phyloP scores from a whole-genome alignment of 2,329 filamentous ascomycete species.

The Ambrosiella xylebori region DNA sequence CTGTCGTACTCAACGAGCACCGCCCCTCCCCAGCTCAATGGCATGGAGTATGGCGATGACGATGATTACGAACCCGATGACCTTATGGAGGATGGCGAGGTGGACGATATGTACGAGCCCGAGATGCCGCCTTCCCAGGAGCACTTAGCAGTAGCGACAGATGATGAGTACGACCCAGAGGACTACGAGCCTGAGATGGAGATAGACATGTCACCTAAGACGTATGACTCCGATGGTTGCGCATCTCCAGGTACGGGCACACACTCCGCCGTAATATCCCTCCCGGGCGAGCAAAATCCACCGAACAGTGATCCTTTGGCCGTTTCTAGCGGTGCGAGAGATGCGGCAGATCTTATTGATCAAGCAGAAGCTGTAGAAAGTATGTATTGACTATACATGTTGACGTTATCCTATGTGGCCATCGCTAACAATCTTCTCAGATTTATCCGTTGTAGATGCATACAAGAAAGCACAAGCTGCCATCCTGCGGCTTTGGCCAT shows the following conservation, averaged over 20 bases:
- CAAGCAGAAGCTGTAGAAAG: constrained; percentile 2
- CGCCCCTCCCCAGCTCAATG: not conserved
- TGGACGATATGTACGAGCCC: not conserved
- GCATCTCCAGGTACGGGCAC: not conserved
- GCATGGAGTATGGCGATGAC: not conserved
- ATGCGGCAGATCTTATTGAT: not conserved
- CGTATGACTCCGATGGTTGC: constrained; percentile 7
- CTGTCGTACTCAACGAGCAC: no score
- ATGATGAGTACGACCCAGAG: constrained; percentile 8
- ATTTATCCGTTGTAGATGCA: constrained; percentile 20
- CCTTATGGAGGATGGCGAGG: not conserved
- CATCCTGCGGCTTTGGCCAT: constrained; percentile 43
- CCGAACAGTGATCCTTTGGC: not conserved
- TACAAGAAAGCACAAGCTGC: constrained; percentile 47
- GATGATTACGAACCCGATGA: constrained; percentile 2
- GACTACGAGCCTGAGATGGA: constrained; percentile 9
- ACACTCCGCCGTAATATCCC: not conserved
- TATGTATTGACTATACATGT: not conserved
- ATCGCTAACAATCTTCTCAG: not conserved
- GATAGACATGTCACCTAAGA: not conserved
- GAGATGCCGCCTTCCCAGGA: not conserved
- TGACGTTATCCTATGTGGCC: not conserved
- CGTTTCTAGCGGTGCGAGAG: not conserved
- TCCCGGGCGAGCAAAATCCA: not conserved
- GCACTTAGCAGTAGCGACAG: not conserved